These are phyloP conservation scores for Posidonia australis DNA, from an alignment of 106 monocot species.

Conservation along the genomic window DNA sequence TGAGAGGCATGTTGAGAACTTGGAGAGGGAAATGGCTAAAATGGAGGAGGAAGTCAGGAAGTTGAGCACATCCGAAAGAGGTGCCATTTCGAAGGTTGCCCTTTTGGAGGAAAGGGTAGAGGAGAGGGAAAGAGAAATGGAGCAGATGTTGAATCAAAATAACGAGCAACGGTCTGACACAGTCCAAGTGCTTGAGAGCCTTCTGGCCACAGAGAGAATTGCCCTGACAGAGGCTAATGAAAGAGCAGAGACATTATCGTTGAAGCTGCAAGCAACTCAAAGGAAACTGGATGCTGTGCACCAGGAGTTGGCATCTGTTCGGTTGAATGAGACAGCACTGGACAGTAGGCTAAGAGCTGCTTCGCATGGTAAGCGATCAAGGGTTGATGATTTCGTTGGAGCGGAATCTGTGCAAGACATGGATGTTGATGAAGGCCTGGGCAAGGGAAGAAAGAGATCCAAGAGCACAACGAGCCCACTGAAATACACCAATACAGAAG, in stretches of 20 bases:
- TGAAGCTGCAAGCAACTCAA: constrained; percentile 91
- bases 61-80: constrained; percentile 42
- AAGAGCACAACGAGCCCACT: constrained; percentile 74
- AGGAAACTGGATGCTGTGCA: constrained; percentile 71
- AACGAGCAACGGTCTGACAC: constrained; percentile 95
- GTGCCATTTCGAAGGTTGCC: constrained; percentile 44
- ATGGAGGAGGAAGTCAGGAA: constrained; percentile 39
- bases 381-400: constrained; percentile 36
- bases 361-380: constrained; percentile 45
- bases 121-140: constrained; percentile 78
- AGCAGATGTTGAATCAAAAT: constrained; percentile 58
- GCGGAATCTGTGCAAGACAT: constrained; percentile 76
- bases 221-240: constrained; percentile 69
- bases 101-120: constrained; percentile 57
- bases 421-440: constrained; percentile 40
- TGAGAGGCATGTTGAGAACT: constrained; percentile 48
- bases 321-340: constrained; percentile 62
- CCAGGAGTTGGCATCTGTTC: constrained; percentile 62
- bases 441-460: constrained; percentile 40
- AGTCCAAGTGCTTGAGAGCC: constrained; percentile 81
- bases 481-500: constrained; percentile 37
- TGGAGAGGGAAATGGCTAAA: constrained; percentile 50
- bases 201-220: constrained; percentile 65
- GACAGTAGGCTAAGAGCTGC: constrained; percentile 56
- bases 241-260: constrained; percentile 68